phyloP scores from a whole-genome alignment of 2,329 filamentous ascomycete genomes.

The Alternaria sp. region DNA sequence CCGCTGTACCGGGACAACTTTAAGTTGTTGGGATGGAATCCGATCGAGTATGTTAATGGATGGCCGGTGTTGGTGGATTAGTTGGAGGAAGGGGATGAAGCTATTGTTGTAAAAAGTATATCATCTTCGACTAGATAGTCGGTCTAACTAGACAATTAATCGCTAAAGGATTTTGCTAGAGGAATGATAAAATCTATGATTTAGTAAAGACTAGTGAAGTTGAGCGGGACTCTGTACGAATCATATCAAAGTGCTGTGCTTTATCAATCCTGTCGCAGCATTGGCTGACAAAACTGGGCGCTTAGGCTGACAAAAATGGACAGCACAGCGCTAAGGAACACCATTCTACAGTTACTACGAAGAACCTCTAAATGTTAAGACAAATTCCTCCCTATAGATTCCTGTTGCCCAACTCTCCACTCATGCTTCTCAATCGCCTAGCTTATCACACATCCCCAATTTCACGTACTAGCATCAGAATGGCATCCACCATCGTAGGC shows the following conservation, averaged over 20 bases:
- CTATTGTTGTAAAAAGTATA: too few relatives aligned
- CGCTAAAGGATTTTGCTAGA: background rate
- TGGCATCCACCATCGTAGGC: conserved; percentile 47
- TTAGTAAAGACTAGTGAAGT: background rate
- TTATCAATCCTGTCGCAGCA: too few relatives aligned
- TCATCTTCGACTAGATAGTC: too few relatives aligned
- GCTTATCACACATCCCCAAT: conserved; percentile 21
- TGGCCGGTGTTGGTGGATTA: background rate
- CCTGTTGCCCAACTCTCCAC: conserved; percentile 11
- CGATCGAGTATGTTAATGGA: background rate
- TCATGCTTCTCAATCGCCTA: conserved; percentile 33
- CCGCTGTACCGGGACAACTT: conserved; percentile 6
- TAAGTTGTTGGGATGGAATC: conserved; percentile 5
- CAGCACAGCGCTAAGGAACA: conserved; percentile 5
- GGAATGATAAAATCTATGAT: too few relatives aligned
- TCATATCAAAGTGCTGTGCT: too few relatives aligned
- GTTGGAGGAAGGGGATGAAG: background rate
- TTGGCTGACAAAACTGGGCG: too few relatives aligned
- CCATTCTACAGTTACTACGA: background rate
- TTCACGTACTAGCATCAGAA: conserved; percentile 40
- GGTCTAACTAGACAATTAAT: too few relatives aligned
- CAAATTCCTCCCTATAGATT: background rate
- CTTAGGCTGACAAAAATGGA: background rate
- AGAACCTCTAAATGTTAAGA: background rate
- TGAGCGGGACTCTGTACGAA: too few relatives aligned